Evolutionary conservation across 306 rosid species (phyloP).

Genomic region (Begonia loranthoides): DNA sequence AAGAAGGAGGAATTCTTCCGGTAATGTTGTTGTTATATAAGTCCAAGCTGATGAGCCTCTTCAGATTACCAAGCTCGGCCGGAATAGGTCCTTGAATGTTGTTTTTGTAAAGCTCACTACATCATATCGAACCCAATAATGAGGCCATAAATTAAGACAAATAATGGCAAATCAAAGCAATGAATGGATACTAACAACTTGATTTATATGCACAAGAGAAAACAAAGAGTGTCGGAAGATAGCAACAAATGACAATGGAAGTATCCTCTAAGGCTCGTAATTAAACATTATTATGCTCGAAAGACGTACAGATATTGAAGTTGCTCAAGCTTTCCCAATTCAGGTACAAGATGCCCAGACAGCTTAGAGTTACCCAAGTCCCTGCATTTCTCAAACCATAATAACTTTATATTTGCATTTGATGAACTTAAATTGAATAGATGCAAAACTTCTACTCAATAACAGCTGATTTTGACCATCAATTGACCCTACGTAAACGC

Average conservation of each 20-base stretch:
- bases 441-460: too few relatives aligned
- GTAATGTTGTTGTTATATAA: conserved; percentile 81
- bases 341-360: conserved; percentile 86
- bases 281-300: background rate
- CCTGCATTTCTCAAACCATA: conserved; percentile 23
- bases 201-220: background rate
- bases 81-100: conserved; percentile 87
- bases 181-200: background rate
- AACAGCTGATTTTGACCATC: too few relatives aligned
- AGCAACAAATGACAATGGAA: too few relatives aligned
- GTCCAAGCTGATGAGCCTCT: conserved; percentile 86
- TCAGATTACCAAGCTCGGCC: conserved; percentile 66
- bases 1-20: conserved; percentile 58
- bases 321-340: conserved; percentile 73
- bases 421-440: too few relatives aligned
- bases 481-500: too few relatives aligned
- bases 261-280: too few relatives aligned
- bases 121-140: background rate
- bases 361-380: conserved; percentile 91
- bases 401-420: background rate
- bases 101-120: conserved; percentile 89
- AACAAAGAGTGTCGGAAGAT: too few relatives aligned
- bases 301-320: conserved; percentile 73
- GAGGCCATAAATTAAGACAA: background rate
- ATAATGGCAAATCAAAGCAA: background rate